Conservation (phyloP, 2,329 filamentous ascomycete species). For the Botryosphaeria agaves region DNA sequence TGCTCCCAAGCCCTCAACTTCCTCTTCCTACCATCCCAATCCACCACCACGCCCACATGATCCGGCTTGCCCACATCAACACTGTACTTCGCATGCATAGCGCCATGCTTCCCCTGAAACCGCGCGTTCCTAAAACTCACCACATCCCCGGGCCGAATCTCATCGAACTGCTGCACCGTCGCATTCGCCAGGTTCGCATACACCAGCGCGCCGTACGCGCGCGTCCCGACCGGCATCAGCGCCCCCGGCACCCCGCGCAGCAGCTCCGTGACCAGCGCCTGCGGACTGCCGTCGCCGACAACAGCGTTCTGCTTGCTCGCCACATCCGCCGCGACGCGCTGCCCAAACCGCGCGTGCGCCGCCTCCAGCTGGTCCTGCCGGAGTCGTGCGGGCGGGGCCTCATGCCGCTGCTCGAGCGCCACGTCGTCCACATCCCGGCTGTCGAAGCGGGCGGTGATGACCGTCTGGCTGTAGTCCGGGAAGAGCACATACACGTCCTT, state of each 20-base stretch:
- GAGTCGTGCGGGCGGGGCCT: constrained; percentile 60
- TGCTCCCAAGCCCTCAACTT: constrained; percentile 95
- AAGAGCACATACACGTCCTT: constrained; percentile 80
- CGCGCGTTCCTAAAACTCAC: constrained; percentile 82
- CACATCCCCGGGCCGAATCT: constrained; percentile 86
- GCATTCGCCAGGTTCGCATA: constrained; percentile 94
- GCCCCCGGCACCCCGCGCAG: constrained; percentile 57
- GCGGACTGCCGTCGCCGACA: constrained; percentile 70
- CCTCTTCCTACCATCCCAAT: constrained; percentile 98
- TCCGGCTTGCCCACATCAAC: constrained; percentile 74
- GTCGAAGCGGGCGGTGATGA: constrained; percentile 69
- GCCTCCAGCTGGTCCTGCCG: constrained; percentile 89
- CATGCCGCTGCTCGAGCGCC: constrained; percentile 68
- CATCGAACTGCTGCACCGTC: constrained; percentile 73
- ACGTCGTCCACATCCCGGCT: constrained; percentile 55
- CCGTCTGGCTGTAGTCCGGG: constrained; percentile 90
- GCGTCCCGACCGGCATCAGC: constrained; percentile 68
- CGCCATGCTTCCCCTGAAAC: constrained; percentile 88
- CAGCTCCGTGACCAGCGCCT: constrained; percentile 61
- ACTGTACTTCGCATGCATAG: constrained; percentile 89
- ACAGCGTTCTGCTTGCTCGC: constrained; percentile 58
- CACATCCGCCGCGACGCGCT: constrained; percentile 55
- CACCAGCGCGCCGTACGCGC: constrained; percentile 78
- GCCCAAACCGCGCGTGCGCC: constrained; percentile 66
- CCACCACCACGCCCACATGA: constrained; percentile 79